Evolutionary conservation across 768 basidiomycete genomes (phyloP), one percentile per base, ranked within the genome.

Genomic region (Rhodotorula diobovata): DNA sequence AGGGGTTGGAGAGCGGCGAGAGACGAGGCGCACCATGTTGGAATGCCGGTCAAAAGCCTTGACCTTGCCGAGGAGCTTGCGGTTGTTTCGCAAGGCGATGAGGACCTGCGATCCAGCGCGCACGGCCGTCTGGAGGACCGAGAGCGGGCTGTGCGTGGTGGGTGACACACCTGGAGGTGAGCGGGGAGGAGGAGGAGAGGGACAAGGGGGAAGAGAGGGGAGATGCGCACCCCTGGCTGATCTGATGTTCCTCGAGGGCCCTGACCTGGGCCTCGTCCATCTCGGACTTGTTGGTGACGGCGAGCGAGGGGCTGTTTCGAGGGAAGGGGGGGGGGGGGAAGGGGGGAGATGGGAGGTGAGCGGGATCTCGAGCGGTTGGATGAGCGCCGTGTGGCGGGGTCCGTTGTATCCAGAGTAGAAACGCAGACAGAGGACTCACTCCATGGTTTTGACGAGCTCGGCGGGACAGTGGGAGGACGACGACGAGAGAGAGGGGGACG

Each of bases 21-120:
- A 43, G 32, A 12, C 41, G 53, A 30, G 56, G 67, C 88, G 59
- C 75, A 91, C 95, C 94, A 99, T 97, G 80, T 99, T 99, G 77
- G 91, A 91, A 82, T 99, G 96, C 79, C 96, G 85, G 81, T 99
- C 96, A 80, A 99, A 99, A 1, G 96, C 96, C 82, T 99, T 99
- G 66, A 72, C 72, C 53, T 74, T 69, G 39, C 80, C 83, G 66
- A 83, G 73, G 46, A 99, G 83, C 81, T 99, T 99, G 84, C 95
- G 97, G 85, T 98, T 97, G 84, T 98, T 99, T 77, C 96, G 85
- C 67, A 99, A 84, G 30, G 93, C 94, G 79, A 99, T 94, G 73
- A 99, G 87, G 75, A 99, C 90, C 83, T 99, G 96, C 21, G 94
- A 89, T 81, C 96, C 92, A 81, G 97, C 95, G 81, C 96, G 86